Percentiles rank a stretch among this genome's conserved stretches.
These are phyloP conservation scores for Collybia nuda DNA, from an alignment of 768 basidiomycete species.

Conservation along the genomic window DNA sequence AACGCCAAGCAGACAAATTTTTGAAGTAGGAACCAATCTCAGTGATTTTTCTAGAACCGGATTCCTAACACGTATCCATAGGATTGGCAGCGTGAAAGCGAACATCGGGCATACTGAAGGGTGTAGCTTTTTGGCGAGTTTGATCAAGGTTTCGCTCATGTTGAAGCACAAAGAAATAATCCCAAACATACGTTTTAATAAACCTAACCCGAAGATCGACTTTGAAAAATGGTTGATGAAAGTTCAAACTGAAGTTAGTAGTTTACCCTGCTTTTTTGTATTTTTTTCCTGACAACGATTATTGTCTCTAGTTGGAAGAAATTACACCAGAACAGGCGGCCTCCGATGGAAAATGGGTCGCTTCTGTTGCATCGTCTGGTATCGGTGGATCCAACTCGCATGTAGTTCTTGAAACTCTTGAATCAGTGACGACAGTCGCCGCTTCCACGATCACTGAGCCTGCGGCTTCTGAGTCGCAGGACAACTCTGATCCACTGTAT, in stretches of 20 bases:
- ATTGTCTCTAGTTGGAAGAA: not conserved
- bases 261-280: not conserved
- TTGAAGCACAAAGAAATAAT: conserved; percentile 1
- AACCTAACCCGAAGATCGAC: not conserved
- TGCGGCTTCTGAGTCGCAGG: not conserved
- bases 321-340: not conserved
- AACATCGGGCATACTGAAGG: conserved; percentile 11
- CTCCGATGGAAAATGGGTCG: conserved; percentile 1
- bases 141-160: conserved; percentile 11
- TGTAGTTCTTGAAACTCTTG: conserved; percentile 1
- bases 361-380: not conserved
- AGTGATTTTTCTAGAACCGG: not conserved
- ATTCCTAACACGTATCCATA: not conserved
- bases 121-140: conserved; percentile 10
- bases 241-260: not conserved
- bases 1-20: not conserved
- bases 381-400: conserved; percentile 2
- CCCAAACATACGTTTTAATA: not conserved
- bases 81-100: conserved; percentile 7
- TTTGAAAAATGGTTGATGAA: not conserved
- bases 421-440: not conserved
- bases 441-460: not conserved
- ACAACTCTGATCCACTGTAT: not conserved
- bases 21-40: not conserved
- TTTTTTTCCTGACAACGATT: not conserved